Evolutionary conservation across 345 rosid genomes (phyloP), one percentile per base, ranked within the genome.

Genomic region (Hypericum androsaemum): DNA sequence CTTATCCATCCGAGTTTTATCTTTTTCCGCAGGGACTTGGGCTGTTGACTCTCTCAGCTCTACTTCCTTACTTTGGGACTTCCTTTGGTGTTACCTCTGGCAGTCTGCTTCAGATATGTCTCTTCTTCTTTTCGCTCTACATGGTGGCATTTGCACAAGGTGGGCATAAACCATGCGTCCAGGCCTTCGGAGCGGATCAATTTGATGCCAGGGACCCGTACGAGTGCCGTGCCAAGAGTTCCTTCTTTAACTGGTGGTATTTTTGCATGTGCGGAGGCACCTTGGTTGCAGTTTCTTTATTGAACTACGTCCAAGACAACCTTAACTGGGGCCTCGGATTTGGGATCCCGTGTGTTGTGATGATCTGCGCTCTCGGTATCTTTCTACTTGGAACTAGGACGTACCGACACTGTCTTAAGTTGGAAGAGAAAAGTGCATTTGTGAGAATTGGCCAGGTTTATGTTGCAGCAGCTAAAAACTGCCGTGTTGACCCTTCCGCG

Each of bases 171-270:
- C 60, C 70, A 13, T 65, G 70, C 28, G 60, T 54, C 15, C 70
- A 59, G 56, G 64, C 70, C 15, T 65, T 65, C 54, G 70, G 70
- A 10, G 70, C 70, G 9, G 64, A 59, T 53, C 70, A 65, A 44
- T 65, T 65, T 49, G 70, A 65, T 47, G 64, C 60, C 7, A 54
- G 41, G 16, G 60, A 59, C 49, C 60, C 60, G 15, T 11, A 47
- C 42, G 70, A 65, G 50, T 37, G 51, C 50, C 53, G 38, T 12
- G 51, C 59, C 5, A 65, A 49, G 13, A 65, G 64, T 39, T 65
- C 70, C 16, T 65, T 65, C 43, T 65, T 65, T 55, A 65, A 59
- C 28, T 65, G 70, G 70, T 65, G 64, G 64, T 59, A 59, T 42
- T 59, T 54, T 8, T 47, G 37, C 32, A 47, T 49, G 35, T 59